Conservation (phyloP, 495 filamentous ascomycete species). For the Tuber indicum region DNA sequence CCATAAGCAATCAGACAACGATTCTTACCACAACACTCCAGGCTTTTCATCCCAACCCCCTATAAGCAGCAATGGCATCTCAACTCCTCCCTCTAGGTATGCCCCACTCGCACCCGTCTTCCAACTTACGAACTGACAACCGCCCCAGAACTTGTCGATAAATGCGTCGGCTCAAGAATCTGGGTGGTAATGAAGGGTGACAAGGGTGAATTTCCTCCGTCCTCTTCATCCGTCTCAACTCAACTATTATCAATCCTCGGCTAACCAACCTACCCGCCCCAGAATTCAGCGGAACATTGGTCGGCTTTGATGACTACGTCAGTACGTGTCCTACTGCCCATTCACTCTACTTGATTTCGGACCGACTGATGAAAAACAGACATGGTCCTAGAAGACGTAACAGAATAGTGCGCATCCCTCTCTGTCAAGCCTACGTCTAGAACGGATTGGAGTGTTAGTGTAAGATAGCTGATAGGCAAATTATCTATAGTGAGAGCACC, state of each 20-base stretch:
- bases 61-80: constrained; percentile 57
- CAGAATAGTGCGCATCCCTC: constrained; percentile 69
- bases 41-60: background rate
- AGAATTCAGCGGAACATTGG: constrained; percentile 91
- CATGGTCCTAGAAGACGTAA: constrained; percentile 97
- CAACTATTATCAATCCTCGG: background rate
- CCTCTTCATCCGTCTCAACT: background rate
- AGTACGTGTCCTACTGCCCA: constrained; percentile 59
- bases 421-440: background rate
- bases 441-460: background rate
- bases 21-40: background rate
- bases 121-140: constrained; percentile 25
- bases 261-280: constrained; percentile 4
- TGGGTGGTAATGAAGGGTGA: constrained; percentile 99
- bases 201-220: constrained; percentile 58
- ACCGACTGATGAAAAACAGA: constrained; percentile 51
- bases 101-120: constrained; percentile 7
- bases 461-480: background rate
- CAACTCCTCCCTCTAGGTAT: constrained; percentile 73
- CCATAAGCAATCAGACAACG: background rate
- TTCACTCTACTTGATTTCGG: background rate
- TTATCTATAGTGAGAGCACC: constrained; percentile 67
- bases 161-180: constrained; percentile 93
- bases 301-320: constrained; percentile 98
- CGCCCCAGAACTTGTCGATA: constrained; percentile 83